Percentiles rank a stretch among this genome's conserved stretches.
phyloP scores from a whole-genome alignment of 2,329 filamentous ascomycete genomes.

The Dothistroma pini region DNA sequence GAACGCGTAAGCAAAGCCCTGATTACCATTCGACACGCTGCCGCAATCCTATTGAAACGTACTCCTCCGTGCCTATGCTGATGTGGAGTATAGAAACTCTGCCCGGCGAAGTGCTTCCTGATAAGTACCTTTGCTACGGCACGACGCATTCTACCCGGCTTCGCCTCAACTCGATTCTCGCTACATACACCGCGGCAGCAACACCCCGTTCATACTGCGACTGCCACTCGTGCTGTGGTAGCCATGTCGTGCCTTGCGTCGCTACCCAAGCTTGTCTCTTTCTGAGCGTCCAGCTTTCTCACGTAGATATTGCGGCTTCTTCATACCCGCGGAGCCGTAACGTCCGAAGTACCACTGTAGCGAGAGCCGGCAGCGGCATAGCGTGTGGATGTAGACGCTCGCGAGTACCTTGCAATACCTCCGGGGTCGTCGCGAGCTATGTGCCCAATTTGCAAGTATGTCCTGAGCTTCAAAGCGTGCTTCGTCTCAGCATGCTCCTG shows the following conservation, averaged over 20 bases:
- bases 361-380: not conserved
- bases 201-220: not conserved
- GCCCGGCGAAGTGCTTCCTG: not conserved
- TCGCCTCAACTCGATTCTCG: not conserved
- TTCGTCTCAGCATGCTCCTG: not conserved
- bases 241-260: not conserved
- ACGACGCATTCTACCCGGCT: not conserved
- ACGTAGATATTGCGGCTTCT: not conserved
- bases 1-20: constrained; percentile 8
- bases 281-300: not conserved
- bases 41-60: not conserved
- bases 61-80: not conserved
- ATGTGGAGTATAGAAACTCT: not conserved
- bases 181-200: not conserved
- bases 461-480: not conserved
- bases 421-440: not conserved
- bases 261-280: not conserved
- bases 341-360: not conserved
- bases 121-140: not conserved
- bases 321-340: not conserved
- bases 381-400: not conserved
- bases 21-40: not conserved
- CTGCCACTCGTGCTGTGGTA: not conserved
- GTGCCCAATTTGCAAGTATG: not conserved
- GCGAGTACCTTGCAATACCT: not conserved